Base-by-base conservation (phyloP, 202 grass and related monocot species). In the Setaria italica region DNA sequence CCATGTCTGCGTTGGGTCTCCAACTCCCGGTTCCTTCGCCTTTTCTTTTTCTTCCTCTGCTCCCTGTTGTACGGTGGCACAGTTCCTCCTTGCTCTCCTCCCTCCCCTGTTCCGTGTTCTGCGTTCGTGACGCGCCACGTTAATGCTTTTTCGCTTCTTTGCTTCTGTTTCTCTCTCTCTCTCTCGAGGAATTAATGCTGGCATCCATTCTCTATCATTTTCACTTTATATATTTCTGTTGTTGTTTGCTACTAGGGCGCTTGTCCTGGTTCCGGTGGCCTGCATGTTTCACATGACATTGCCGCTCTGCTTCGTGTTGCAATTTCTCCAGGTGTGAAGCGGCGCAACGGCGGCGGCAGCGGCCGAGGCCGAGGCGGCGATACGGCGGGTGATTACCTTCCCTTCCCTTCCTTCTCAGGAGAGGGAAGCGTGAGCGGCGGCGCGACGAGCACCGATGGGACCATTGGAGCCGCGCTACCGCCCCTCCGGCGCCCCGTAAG, bases 301-400 rank as follows among this genome's bases (percentile, higher is more conserved):
- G 75, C 60, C 74, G 55, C 39, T 53, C 49, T 8, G 55, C 34
- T 37, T 70, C 14, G 37, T 59, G 63, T 45, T 59, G 67, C 50
- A 67, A 69, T 86, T 46, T 5, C 39, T 89, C 60, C 90, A 92
- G 90, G 79, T 80, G 90, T 67, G 87, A 86, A 92, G 90, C 65
- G 39, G 69, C 78, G 67, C 42, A 32, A 5, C 80, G 77, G 66
- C 80, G 85, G 72, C 85, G 79, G 78, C 5, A 41, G 39, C 50
- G 74, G 19, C 41, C 17, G 41, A 46, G 9, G 43, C 43, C 43
- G 6, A 46, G 47, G 56, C 69, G 43, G 76, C 33, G 59, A 64
- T 0, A 46, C 14, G 43, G 62, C 71, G 20, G 43, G 62, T 76
- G 80, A 84, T 15, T 8, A 64, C 14, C 53, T 42, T 46, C 43